Percentiles rank a stretch among this genome's conserved stretches.
phyloP scores from a whole-genome alignment of 208 protist genomes.

The Zelonia costaricensis region DNA sequence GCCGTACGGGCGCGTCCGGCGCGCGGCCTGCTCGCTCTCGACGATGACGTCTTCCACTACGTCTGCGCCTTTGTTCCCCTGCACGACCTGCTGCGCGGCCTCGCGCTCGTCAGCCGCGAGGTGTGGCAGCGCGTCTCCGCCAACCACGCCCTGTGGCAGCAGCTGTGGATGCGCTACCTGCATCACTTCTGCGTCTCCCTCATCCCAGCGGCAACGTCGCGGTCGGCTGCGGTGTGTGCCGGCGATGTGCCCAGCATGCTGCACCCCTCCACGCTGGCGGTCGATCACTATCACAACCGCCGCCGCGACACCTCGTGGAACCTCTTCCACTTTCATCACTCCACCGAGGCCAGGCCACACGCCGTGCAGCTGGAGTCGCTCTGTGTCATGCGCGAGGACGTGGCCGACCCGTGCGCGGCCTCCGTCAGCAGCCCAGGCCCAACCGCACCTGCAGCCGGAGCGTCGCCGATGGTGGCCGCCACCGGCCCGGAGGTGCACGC shows the following conservation, averaged over 20 bases:
- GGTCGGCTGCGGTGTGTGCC: background rate
- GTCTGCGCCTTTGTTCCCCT: slow-evolving; percentile 28
- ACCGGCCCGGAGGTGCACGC: background rate
- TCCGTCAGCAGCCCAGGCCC: background rate
- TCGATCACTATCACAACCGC: background rate
- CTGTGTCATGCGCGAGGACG: slow-evolving; percentile 2
- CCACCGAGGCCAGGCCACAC: slow-evolving; percentile 12
- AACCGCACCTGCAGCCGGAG: background rate
- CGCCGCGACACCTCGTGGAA: slow-evolving; percentile 6
- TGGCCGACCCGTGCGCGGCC: slow-evolving; percentile 1
- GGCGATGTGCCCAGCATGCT: background rate
- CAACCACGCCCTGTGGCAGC: slow-evolving; percentile 23
- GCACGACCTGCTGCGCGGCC: slow-evolving; percentile 12
- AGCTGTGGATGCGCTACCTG: slow-evolving; percentile 33
- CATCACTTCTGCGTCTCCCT: slow-evolving; percentile 17
- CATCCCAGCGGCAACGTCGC: slow-evolving; percentile 7
- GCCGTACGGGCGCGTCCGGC: too few species aligned
- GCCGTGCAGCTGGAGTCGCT: slow-evolving; percentile 28
- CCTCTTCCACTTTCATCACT: slow-evolving; percentile 28
- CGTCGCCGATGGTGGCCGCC: background rate
- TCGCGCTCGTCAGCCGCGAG: slow-evolving; percentile 6
- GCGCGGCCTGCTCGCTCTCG: slow-evolving; percentile 10
- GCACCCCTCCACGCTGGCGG: background rate
- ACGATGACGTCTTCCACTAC: slow-evolving; percentile 19
- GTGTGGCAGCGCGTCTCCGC: slow-evolving; percentile 6